phyloP scores from a whole-genome alignment of 1,139 yeast species.

The Taiozyma sp. region DNA sequence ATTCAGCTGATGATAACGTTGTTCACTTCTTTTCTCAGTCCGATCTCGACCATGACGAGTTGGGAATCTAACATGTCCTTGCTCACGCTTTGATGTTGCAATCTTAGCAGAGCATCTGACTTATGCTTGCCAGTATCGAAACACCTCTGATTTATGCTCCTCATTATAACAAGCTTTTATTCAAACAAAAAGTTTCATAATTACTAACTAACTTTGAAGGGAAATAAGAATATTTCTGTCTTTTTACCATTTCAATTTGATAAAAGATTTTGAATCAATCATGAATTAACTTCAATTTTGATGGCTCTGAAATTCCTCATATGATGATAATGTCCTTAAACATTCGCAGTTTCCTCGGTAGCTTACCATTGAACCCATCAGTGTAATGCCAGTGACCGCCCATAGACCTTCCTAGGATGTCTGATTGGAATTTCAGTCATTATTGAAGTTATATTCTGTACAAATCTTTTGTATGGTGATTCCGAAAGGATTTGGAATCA shows the following conservation, averaged over 20 bases:
- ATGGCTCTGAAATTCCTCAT: slow-evolving; percentile 20
- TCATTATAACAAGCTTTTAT: not conserved
- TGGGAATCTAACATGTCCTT: slow-evolving; percentile 42
- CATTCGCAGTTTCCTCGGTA: slow-evolving; percentile 98
- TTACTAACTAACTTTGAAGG: slow-evolving; percentile 5
- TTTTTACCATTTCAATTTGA: not conserved
- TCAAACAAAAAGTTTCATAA: no score
- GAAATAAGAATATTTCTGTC: slow-evolving; percentile 9
- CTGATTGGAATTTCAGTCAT: slow-evolving; percentile 33
- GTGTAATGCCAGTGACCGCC: slow-evolving; percentile 82
- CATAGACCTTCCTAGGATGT: slow-evolving; percentile 57
- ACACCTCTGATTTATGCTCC: slow-evolving; percentile 37
- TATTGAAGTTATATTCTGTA: not conserved
- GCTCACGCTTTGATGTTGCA: slow-evolving; percentile 14
- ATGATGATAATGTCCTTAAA: slow-evolving; percentile 75
- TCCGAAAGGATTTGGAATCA: not conserved
- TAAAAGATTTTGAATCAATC: not conserved
- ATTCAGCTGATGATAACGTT: slow-evolving; percentile 35
- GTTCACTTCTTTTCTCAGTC: slow-evolving; percentile 82
- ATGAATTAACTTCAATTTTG: not conserved
- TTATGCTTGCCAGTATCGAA: slow-evolving; percentile 84
- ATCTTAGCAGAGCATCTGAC: slow-evolving; percentile 30
- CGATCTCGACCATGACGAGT: slow-evolving; percentile 89
- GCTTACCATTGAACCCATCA: slow-evolving; percentile 81
- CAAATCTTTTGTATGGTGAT: not conserved